Conservation (phyloP, 768 basidiomycete species). For the Nidularia sp. region DNA sequence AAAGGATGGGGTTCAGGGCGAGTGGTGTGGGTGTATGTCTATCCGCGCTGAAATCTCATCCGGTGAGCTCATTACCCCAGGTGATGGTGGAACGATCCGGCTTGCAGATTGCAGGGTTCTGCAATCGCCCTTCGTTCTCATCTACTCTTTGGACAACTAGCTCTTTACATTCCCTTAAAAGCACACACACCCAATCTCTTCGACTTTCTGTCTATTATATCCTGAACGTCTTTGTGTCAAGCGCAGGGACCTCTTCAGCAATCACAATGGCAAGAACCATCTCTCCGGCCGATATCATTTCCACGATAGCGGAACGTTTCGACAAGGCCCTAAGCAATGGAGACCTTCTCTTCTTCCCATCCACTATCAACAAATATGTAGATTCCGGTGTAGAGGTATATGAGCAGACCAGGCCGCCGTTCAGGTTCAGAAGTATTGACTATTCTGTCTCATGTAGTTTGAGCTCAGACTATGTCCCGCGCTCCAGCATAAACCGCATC, state of each 20-base stretch:
- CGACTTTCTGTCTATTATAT: too few relatives aligned
- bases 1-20: neutral
- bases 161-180: neutral
- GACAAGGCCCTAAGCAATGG: slow-evolving; percentile 57
- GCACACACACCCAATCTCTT: neutral
- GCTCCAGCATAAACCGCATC: slow-evolving; percentile 69
- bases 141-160: neutral
- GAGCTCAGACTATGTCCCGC: slow-evolving; percentile 85
- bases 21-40: too few relatives aligned
- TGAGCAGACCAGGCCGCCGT: neutral
- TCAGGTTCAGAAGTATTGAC: slow-evolving; percentile 1
- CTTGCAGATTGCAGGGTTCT: neutral
- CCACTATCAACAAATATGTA: slow-evolving; percentile 53
- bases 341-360: slow-evolving; percentile 78
- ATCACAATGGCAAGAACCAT: slow-evolving; percentile 10
- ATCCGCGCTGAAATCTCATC: too few relatives aligned
- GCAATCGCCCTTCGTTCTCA: neutral
- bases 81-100: neutral
- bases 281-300: slow-evolving; percentile 48
- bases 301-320: slow-evolving; percentile 48
- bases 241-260: too few relatives aligned
- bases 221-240: too few relatives aligned
- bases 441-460: slow-evolving; percentile 47
- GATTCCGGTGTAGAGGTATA: slow-evolving; percentile 66
- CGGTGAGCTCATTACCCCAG: neutral